Base-by-base conservation (phyloP, 257 asterid genomes). In the Solanum piurae region DNA sequence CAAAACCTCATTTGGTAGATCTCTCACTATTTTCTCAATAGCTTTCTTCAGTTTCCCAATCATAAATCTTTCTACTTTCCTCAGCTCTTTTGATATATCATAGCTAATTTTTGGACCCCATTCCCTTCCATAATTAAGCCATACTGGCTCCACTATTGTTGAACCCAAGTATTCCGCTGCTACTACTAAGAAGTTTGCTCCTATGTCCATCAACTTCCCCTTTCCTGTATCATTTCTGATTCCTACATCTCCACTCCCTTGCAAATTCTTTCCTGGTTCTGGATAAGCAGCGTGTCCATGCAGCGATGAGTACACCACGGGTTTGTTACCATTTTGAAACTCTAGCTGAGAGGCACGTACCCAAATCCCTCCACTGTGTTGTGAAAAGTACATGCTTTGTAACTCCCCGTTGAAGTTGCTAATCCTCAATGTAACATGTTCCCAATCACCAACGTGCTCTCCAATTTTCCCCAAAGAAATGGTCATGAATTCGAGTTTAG, bases 361-460 rank as follows among this genome's bases (percentile, higher is more conserved):
- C 93, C 91, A 91, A 79, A 86, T 60, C n/a, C 93, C 93, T 69
- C 86, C 69, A 79, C 89, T 91, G 29, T 91, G 93, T 82, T 88
- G 73, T 13, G 93, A 91, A 72, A 88, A 91, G 34, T 64, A 89
- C 12, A 89, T 89, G 16, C 79, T 86, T 33, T 89, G 84, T 36
- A 91, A 44, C 64, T 58, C 83, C 10, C 91, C 93, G 23, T 87
- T 64, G 20, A 90, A 88, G 74, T 90, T 91, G 86, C 91, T 91
- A 25, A 90, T 83, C 64, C 93, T 88, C 29, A 91, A 62, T 6
- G 93, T 90, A 60, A 91, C 86, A 72, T 91, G 93, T 66, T 91
- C 92, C 93, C 93, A 91, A 46, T 91, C 93, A 16, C 92, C 91
- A 62, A 90, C 87, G 89, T 91, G 93, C 69, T 88, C 87, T 46